Base-by-base conservation (phyloP, 2,329 filamentous ascomycete species). In the Fusarium vanettenii region DNA sequence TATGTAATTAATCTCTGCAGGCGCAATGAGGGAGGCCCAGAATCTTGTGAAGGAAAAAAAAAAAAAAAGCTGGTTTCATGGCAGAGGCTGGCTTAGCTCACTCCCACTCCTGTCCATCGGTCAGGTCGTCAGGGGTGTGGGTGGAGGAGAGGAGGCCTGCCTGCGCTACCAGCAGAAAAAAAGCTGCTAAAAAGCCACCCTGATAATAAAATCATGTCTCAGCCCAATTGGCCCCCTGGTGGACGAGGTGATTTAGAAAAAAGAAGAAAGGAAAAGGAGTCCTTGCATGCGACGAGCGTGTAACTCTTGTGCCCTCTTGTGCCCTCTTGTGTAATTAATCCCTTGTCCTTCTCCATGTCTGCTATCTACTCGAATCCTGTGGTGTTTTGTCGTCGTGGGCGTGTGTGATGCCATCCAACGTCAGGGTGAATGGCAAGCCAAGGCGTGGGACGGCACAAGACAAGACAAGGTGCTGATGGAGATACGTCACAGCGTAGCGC, bases 181-280 rank as follows among this genome's bases (percentile, higher is more conserved):
- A 70, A 67, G 59, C 67, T 65, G 70, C 76, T 72, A 74, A 62
- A 41, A 8, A 67, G 60, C 31, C 57, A 31, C 62, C 62, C 63
- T 70, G 67, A 70, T 77, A 69, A 76, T 78, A 77, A 41, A 78
- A 73, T 77, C 76, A 77, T 81, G 80, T 81, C 80, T 82, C 79
- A 80, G 74, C 69, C 72, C 63, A 60, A 59, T 61, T 50, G 65
- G 60, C 61, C 63, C 56, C 31, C 52, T 65, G 25, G 25, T 52
- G 48, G 16, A 52, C 48, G 14, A 33, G 39, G 25, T 59, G 48
- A 35, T 64, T 63, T 52, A 27, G 45, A 16, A 65, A 41, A 18
- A 41, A 75, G 52, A n/a, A 61, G 13, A 56, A 33, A 41, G 41
- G 25, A 20, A 16, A 25, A 16, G 48, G 18, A 31, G 27, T 20